phyloP scores from a whole-genome alignment of 177 flowering plant species.

The Vitis hybrid region DNA sequence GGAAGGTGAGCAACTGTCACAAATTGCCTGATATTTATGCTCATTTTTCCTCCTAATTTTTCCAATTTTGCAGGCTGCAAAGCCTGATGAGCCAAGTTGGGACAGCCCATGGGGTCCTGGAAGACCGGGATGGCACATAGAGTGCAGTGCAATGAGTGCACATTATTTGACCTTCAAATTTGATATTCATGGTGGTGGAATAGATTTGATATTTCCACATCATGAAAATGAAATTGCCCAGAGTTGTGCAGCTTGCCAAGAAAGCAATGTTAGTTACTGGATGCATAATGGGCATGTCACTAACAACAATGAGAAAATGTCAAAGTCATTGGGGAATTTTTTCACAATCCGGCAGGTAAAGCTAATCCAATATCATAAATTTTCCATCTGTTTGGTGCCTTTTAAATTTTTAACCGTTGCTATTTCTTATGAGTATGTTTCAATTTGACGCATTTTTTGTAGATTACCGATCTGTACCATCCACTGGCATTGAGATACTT shows the following conservation, averaged over 20 bases:
- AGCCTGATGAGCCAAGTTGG: slow-evolving; percentile 92
- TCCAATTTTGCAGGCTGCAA: slow-evolving; percentile 68
- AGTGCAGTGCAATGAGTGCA: slow-evolving; percentile 99
- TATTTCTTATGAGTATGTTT: background rate
- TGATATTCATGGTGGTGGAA: slow-evolving; percentile 98
- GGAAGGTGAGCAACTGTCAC: slow-evolving; percentile 64
- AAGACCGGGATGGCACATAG: slow-evolving; percentile 99
- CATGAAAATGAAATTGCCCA: slow-evolving; percentile 99
- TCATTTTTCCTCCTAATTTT: background rate
- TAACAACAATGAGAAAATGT: slow-evolving; percentile 88
- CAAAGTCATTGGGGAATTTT: slow-evolving; percentile 88
- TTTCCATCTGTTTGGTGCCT: background rate
- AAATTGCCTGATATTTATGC: background rate
- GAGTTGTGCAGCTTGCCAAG: slow-evolving; percentile 85
- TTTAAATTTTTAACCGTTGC: background rate
- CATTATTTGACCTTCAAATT: slow-evolving; percentile 61
- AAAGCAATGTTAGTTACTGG: slow-evolving; percentile 77
- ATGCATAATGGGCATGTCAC: slow-evolving; percentile 96
- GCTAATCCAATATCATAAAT: background rate
- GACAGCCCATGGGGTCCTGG: slow-evolving; percentile 98
- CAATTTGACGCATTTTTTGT: slow-evolving; percentile 6
- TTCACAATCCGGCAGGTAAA: slow-evolving; percentile 89
- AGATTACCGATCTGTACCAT: slow-evolving; percentile 77
- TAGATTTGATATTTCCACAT: slow-evolving; percentile 92
- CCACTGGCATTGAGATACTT: slow-evolving; percentile 90